phyloP scores from a whole-genome alignment of 352 stramenopile genomes.

The Pythium rhizo-oryzae region DNA sequence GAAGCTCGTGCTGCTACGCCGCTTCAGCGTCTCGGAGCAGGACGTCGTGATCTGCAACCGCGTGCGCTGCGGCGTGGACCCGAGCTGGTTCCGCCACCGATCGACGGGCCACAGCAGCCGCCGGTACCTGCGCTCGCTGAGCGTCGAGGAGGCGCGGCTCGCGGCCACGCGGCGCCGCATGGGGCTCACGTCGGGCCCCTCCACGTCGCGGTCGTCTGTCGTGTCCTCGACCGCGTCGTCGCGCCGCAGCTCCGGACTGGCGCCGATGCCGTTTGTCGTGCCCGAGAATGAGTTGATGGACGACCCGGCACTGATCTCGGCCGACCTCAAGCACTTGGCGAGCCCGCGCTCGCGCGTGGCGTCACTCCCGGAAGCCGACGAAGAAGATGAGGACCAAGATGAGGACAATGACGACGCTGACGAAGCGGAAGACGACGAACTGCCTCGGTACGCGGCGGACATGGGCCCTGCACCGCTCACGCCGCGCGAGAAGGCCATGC shows the following conservation, averaged over 20 bases:
- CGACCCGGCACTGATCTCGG: slow-evolving; percentile 9
- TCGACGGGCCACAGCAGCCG: slow-evolving; percentile 29
- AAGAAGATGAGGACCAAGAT: slow-evolving; percentile 10
- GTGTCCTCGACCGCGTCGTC: background rate
- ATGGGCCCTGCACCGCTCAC: slow-evolving; percentile 35
- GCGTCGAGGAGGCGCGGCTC: slow-evolving; percentile 50
- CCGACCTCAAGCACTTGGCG: background rate
- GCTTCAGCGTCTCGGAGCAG: slow-evolving; percentile 66
- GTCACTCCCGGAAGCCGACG: background rate
- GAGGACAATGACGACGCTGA: too few relatives aligned
- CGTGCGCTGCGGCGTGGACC: slow-evolving; percentile 58
- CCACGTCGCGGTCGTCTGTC: background rate
- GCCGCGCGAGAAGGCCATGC: slow-evolving; percentile 62
- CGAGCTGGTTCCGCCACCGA: slow-evolving; percentile 44
- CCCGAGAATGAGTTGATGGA: slow-evolving; percentile 14
- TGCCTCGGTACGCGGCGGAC: background rate
- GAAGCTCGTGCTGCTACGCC: slow-evolving; percentile 61
- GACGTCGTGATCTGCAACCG: slow-evolving; percentile 77
- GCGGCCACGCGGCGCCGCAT: slow-evolving; percentile 42
- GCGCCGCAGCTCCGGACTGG: background rate
- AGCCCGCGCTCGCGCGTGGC: background rate
- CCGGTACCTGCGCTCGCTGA: slow-evolving; percentile 53
- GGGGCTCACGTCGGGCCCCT: background rate
- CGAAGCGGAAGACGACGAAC: background rate
- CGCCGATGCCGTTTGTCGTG: slow-evolving; percentile 7